Evolutionary conservation across 495 filamentous ascomycete genomes (phyloP), one percentile per base, ranked within the genome.

Genomic region (Hypoxylon perforatum): DNA sequence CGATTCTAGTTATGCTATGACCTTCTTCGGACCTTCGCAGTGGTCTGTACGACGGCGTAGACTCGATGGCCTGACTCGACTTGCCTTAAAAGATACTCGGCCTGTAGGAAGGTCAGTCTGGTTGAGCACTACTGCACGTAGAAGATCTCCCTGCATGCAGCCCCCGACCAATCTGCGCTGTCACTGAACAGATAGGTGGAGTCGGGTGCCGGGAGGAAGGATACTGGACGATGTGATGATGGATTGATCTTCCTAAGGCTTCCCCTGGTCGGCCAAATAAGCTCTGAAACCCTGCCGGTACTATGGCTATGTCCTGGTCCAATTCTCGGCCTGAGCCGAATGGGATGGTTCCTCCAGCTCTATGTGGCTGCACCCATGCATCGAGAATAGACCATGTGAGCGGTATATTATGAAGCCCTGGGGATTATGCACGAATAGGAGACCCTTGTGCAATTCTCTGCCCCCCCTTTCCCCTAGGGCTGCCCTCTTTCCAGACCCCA

Each of bases 301-400:
- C 47, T 67, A 73, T 69, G 57, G 51, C 66, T 61, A 52, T 57
- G 60, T 42, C 63, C 60, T 33, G 30, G 7, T 33, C 30, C 30
- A 33, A 68, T 73, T 56, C 65, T 75, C 72, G 72, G 72, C 69
- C 69, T 72, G 72, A 70, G 72, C 72, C 72, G 72, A 75, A 64
- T 69, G 63, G 63, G 52, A 69, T 54, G 60, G 61, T 61, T 56
- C 61, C 61, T 62, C 57, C 51, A 61, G 46, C 23, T 47, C 53
- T 61, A 57, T 53, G 69, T 61, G 69, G 61, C 61, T 70, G 67
- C 67, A 62, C 55, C 57, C 57, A 65, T 70, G 61, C 67, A 65
- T 70, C 42, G 46, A 52, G 50, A 42, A 28, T 6, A 69, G 66
- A 53, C 44, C 66, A 69, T 69, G 66, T 69, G 66, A 69, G 66